Base-by-base conservation (phyloP, 441 rosid genomes). In the Monsonia emarginata region DNA sequence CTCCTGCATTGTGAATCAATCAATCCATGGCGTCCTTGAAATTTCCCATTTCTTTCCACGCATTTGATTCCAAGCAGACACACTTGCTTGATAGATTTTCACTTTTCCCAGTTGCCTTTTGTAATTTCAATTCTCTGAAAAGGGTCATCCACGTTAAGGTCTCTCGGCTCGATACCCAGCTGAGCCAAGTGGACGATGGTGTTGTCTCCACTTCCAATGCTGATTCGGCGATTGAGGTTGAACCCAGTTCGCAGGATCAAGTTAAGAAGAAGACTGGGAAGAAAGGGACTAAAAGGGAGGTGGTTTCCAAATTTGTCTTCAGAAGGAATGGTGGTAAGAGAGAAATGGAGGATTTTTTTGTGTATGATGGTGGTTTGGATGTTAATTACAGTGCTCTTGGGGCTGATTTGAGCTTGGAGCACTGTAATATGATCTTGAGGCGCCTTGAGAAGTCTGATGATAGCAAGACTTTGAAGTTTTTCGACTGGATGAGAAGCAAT, bases 401-500 rank as follows among this genome's bases (percentile, higher is more conserved):
- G 21, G 69, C 87, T 30, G 70, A 73, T 36, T 72, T 83, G 70
- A 82, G 90, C 66, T 31, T 85, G 64, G 86, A 81, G 62, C 77
- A 76, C 32, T 91, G 85, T 73, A 86, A 88, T 69, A 66, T 28
- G 26, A 82, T 88, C 67, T 66, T 91, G 81, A 88, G 85, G 73
- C 75, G 75, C 63, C 88, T 91, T 19, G 95, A 86, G 83, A 76
- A 68, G 69, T 76, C 76, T 65, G 76, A 79, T 78, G 91, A 88
- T 70, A 54, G 67, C 46, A 86, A 82, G 68, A 73, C 89, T 21
- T 42, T 84, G 70, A 78, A 77, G 24, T 86, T 91, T 79, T 88
- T 86, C 62, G 86, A 84, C 69, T 89, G 98, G 98, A 86, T 89
- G 96, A 77, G 86, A 72, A 73, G 75, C 60, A 81, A 81, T 52